A percentile compares a stretch with the other conserved stretches of the same genome.
Evolutionary conservation across 1,139 yeast species (phyloP).

Genomic region (Magnusiomyces magnusii): DNA sequence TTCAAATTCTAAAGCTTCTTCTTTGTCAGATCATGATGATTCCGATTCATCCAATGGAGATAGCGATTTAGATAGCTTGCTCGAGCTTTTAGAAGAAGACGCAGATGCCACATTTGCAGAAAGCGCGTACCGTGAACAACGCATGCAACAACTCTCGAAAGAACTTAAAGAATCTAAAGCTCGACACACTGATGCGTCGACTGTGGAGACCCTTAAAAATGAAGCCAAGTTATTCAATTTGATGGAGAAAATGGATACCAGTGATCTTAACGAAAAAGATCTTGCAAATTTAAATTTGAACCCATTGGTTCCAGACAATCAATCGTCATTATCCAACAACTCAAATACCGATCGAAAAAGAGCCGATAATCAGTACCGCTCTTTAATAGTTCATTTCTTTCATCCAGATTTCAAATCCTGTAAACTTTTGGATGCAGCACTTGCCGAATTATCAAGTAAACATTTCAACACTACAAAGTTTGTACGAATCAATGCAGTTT

Average conservation of each 20-base stretch:
- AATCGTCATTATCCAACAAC: background rate
- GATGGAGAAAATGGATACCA: constrained; percentile 5
- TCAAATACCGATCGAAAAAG: constrained; percentile 35
- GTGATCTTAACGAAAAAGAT: background rate
- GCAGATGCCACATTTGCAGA: constrained; percentile 43
- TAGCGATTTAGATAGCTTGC: constrained; percentile 23
- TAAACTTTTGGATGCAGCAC: constrained; percentile 45
- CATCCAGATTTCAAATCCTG: constrained; percentile 58
- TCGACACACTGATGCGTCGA: constrained; percentile 2
- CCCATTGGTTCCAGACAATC: background rate
- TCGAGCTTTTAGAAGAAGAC: constrained; percentile 54
- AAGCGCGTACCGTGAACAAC: constrained; percentile 50
- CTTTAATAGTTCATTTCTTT: constrained; percentile 55
- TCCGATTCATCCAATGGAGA: constrained; percentile 20
- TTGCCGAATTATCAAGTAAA: constrained; percentile 42
- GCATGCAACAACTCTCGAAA: constrained; percentile 36
- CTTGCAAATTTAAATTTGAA: background rate
- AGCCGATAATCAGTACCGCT: constrained; percentile 37
- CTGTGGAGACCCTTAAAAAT: constrained; percentile 9
- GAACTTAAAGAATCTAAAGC: constrained; percentile 4
- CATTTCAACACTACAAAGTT: constrained; percentile 49
- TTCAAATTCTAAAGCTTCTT: background rate
- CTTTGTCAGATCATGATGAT: constrained; percentile 11
- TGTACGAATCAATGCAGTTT: constrained; percentile 48
- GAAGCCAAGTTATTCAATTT: constrained; percentile 13